A percentile compares a stretch with the other conserved stretches of the same genome.
Evolutionary conservation across 1,139 yeast species (phyloP).

Genomic region (Lodderomyces metapsilosis): DNA sequence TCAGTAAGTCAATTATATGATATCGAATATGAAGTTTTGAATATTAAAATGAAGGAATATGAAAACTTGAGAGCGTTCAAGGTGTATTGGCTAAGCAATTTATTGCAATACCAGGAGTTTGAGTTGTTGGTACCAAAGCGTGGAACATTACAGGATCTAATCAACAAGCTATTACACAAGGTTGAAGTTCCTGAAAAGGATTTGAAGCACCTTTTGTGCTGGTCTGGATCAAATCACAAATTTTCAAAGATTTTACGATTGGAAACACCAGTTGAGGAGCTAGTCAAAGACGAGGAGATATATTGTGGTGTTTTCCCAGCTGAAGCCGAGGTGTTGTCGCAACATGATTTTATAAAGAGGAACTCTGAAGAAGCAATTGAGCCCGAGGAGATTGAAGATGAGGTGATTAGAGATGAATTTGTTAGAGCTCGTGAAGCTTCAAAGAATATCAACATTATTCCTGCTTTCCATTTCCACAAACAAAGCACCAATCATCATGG

Average conservation of each 20-base stretch:
- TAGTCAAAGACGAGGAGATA: slow-evolving; percentile 36
- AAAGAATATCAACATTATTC: slow-evolving; percentile 40
- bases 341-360: slow-evolving; percentile 38
- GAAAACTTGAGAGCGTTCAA: slow-evolving; percentile 71
- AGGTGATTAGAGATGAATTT: slow-evolving; percentile 27
- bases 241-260: slow-evolving; percentile 38
- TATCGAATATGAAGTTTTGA: slow-evolving; percentile 74
- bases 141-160: slow-evolving; percentile 56
- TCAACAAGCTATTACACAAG: slow-evolving; percentile 56
- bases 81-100: slow-evolving; percentile 61
- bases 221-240: slow-evolving; percentile 50
- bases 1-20: slow-evolving; percentile 46
- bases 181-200: slow-evolving; percentile 51
- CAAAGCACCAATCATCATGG: slow-evolving; percentile 75
- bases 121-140: slow-evolving; percentile 69
- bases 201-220: slow-evolving; percentile 53
- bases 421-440: slow-evolving; percentile 31
- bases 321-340: slow-evolving; percentile 39
- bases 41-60: slow-evolving; percentile 69
- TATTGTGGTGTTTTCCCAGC: slow-evolving; percentile 48
- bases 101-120: slow-evolving; percentile 63
- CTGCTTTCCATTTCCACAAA: slow-evolving; percentile 71
- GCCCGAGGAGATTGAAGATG: slow-evolving; percentile 20
- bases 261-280: slow-evolving; percentile 34
- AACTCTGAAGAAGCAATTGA: slow-evolving; percentile 15